Evolutionary conservation across 2,329 filamentous ascomycete genomes (phyloP).

Genomic region (Arachnopeziza araneosa): DNA sequence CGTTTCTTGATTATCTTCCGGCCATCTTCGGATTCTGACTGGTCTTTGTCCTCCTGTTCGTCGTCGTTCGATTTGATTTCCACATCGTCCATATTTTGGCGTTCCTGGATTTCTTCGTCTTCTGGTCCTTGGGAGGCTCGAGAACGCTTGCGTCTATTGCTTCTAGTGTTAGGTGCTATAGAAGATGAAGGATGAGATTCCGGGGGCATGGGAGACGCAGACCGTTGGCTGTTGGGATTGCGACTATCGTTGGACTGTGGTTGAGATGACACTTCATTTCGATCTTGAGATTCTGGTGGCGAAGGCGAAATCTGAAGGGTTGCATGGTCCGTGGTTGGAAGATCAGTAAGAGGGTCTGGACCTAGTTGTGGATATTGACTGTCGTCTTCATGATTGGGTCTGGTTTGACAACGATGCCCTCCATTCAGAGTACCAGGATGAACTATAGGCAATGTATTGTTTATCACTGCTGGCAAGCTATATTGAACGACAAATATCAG

Average conservation of each 20-base stretch:
- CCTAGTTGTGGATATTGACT: neutral
- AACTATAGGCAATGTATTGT: neutral
- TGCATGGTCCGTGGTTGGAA: neutral
- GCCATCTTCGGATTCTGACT: neutral
- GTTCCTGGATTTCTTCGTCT: neutral
- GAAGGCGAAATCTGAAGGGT: neutral
- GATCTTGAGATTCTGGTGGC: neutral
- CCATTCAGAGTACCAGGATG: neutral
- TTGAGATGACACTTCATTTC: neutral
- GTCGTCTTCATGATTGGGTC: neutral
- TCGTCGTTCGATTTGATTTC: neutral
- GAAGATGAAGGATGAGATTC: neutral
- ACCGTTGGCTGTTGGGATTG: neutral
- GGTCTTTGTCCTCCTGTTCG: neutral
- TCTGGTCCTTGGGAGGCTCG: neutral
- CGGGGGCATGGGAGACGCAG: neutral
- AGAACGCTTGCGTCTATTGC: neutral
- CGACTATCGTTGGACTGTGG: neutral
- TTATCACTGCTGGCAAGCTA: neutral
- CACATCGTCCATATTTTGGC: neutral
- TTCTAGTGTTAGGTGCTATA: neutral
- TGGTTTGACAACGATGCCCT: neutral
- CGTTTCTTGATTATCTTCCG: neutral
- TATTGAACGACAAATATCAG: neutral
- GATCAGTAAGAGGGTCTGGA: neutral